Conservation (phyloP, 495 filamentous ascomycete genomes). For the Aspergillus sclerotioniger region DNA sequence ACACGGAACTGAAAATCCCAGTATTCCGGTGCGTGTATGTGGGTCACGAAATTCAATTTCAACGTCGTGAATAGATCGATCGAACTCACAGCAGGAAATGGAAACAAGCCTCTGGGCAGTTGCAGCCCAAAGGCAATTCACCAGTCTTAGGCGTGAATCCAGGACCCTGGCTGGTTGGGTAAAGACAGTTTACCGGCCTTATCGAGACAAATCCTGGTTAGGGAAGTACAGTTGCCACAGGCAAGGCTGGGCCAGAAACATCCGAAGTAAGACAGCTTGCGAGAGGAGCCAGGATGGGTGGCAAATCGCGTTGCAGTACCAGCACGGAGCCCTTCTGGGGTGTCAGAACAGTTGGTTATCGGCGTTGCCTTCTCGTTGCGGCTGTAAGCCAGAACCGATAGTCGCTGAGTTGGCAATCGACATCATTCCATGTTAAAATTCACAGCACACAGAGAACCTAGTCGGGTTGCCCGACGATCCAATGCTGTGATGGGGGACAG, state of each 20-base stretch:
- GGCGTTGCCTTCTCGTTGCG: conserved; percentile 24
- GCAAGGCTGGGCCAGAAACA: conserved; percentile 21
- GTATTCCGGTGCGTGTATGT: conserved; percentile 40
- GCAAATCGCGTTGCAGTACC: conserved; percentile 30
- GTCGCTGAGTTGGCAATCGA: conserved; percentile 40
- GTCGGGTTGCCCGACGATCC: conserved; percentile 28
- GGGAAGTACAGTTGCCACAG: conserved; percentile 26
- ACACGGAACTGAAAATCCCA: conserved; percentile 47
- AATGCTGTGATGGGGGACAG: conserved; percentile 19
- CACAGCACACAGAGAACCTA: conserved; percentile 20
- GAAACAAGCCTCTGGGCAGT: neutral
- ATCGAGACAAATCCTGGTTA: conserved; percentile 35
- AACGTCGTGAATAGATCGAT: conserved; percentile 33
- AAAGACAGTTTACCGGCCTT: conserved; percentile 20
- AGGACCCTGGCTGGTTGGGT: conserved; percentile 25
- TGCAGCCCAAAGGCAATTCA: conserved; percentile 1
- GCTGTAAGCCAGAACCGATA: conserved; percentile 25
- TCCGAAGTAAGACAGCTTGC: conserved; percentile 31
- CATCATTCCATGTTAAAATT: conserved; percentile 27
- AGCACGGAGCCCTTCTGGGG: conserved; percentile 26
- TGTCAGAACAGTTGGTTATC: conserved; percentile 15
- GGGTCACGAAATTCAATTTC: conserved; percentile 45
- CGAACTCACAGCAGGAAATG: neutral
- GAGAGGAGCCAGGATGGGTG: conserved; percentile 32
- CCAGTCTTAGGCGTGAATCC: conserved; percentile 14